Base-by-base conservation (phyloP, 352 stramenopile species). In the Globisporangium viniferum region DNA sequence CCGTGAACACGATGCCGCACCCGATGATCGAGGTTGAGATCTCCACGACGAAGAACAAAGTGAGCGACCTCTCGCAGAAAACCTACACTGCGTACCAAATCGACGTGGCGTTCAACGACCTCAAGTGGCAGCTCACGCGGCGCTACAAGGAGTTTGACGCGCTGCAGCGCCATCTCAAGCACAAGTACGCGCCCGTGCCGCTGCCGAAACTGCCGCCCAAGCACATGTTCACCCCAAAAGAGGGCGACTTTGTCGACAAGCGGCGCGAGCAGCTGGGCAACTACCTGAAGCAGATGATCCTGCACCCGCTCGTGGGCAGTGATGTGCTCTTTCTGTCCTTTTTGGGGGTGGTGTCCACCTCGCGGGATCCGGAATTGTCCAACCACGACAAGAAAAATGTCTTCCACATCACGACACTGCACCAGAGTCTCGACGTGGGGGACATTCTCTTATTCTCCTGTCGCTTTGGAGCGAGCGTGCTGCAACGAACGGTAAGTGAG, bases 361-460 rank as follows among this genome's bases (percentile, higher is more conserved):
- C 84, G 24, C 77, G 84, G 0, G 82, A 95, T 35, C 77, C 67
- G 4, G 82, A 92, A 49, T 66, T 95, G 2, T 80, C 75, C 9
- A 79, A 89, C n/a, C 76, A 77, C 41, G 73, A 77, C 29, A 88
- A 86, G 49, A 92, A 90, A 51, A 83, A 73, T 36, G 81, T 93
- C 56, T 74, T 94, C 3, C 86, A 94, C 44, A 79, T 95, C 35
- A 91, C 84, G 22, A 84, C 86, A 14, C 67, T 95, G 24, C 83
- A 95, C 53, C 70, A 89, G n/a, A 88, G 77, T 36, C 70, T 94
- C 51, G 62, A 75, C 41, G 89, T 76, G 51, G 88, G 88, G 29
- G 88, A 94, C 51, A 90, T 95, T n/a, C 59, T 95, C 18, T 56
- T 95, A 20, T 94, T 95, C 63, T 93, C 86, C 20, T 92, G 81